Base-by-base conservation (phyloP, 192 early-diverging fungal species). In the Podila epicladia region DNA sequence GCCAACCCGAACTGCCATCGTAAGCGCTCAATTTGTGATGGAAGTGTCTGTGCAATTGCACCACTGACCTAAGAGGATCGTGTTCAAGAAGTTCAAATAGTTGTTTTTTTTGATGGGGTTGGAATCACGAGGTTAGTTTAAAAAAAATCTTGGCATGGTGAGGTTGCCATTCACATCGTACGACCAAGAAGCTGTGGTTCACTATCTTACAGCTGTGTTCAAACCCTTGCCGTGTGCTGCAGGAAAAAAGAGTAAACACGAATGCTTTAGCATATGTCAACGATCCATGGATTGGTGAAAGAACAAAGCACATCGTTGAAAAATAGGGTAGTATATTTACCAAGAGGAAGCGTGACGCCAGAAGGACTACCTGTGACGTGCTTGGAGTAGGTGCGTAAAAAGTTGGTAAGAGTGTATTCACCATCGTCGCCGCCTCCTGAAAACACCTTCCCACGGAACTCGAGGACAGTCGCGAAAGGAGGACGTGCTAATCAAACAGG, bases 371-470 rank as follows among this genome's bases (percentile, higher is more conserved):
- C 87, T 53, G 32, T 65, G 20, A 82, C 31, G 12, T 73, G 20
- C 19, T 69, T 49, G 0, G 68, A 48, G 48, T 85, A 86, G 4
- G 69, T 82, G 2, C 69, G 70, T 17, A 89, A 45, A 58, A 89
- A 87, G 33, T 87, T 86, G 0, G 74, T 48, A 2, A 89, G 55
- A 0, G 88, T 89, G 38, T 87, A 79, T n/a, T 89, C 88, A 26
- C 58, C 79, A n/a, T 48, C 32, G 53, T 89, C 88, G 7, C 82
- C 86, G 12, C 88, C 88, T 24, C 73, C 73, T 32, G 84, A 85
- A 50, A 89, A 89, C 13, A 80, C 86, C 55, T 89, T 89, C 28
- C 88, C 88, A 41, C 88, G 77, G 58, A 84, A 87, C 61, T 88
- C 87, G 57, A 83, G 72, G 7, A 86, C 79, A 20, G 73, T 83